phyloP scores from a whole-genome alignment of 2,329 filamentous ascomycete genomes.

The Ophiocordyceps australis region DNA sequence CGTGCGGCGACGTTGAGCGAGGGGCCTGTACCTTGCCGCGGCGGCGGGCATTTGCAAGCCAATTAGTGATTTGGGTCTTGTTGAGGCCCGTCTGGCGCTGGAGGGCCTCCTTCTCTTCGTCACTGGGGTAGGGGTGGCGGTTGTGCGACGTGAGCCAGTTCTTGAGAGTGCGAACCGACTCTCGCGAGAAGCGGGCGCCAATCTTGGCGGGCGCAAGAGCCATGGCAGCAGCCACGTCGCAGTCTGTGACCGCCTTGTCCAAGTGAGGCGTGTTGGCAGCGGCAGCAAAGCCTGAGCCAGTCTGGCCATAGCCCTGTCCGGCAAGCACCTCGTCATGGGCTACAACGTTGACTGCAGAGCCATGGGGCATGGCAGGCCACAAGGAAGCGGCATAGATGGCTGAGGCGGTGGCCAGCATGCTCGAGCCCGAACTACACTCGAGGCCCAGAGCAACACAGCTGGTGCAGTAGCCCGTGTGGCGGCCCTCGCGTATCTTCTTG shows the following conservation, averaged over 20 bases:
- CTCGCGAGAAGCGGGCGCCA: slow-evolving; percentile 60
- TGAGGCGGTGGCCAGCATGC: slow-evolving; percentile 13
- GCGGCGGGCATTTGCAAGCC: slow-evolving; percentile 78
- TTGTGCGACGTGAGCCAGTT: slow-evolving; percentile 69
- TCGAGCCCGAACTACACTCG: slow-evolving; percentile 35
- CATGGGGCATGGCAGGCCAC: slow-evolving; percentile 24
- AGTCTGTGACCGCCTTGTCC: slow-evolving; percentile 5
- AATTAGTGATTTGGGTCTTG: slow-evolving; percentile 74
- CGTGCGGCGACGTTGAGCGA: slow-evolving; percentile 51
- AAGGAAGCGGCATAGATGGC: slow-evolving; percentile 25
- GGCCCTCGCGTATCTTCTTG: slow-evolving; percentile 41
- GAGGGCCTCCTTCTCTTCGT: slow-evolving; percentile 68
- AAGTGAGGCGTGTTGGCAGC: slow-evolving; percentile 6
- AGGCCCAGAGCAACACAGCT: slow-evolving; percentile 41
- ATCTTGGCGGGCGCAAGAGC: slow-evolving; percentile 34
- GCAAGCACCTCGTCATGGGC: too few species aligned
- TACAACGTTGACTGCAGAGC: too few species aligned
- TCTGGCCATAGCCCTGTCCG: too few species aligned
- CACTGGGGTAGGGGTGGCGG: slow-evolving; percentile 73
- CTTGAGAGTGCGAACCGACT: slow-evolving; percentile 65
- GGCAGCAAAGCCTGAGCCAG: too few species aligned
- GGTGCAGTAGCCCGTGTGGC: slow-evolving; percentile 41
- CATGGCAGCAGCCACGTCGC: slow-evolving; percentile 7
- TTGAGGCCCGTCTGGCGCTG: slow-evolving; percentile 65
- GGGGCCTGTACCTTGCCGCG: slow-evolving; percentile 59